Evolutionary conservation across 352 stramenopile species (phyloP).

Genomic region (Globisporangium abappressorium): DNA sequence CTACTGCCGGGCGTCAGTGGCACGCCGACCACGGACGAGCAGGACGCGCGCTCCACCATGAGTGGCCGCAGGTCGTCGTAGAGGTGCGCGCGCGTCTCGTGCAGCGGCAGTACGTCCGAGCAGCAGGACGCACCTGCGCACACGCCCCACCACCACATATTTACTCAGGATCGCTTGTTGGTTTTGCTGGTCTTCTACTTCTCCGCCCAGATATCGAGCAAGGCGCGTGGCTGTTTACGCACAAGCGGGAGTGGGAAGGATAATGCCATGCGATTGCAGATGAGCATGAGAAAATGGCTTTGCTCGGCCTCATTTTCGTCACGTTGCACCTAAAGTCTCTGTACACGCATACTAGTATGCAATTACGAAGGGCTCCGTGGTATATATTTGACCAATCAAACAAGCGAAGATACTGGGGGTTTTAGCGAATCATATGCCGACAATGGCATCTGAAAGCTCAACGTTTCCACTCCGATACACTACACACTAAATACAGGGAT

Average conservation of each 20-base stretch:
- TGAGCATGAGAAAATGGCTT: neutral
- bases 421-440: no score
- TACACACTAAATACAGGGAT: neutral
- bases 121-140: slow-evolving; percentile 55
- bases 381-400: neutral
- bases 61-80: slow-evolving; percentile 56
- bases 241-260: neutral
- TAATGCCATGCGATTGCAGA: neutral
- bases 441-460: no score
- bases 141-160: slow-evolving; percentile 66
- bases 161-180: neutral
- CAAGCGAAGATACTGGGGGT: no score
- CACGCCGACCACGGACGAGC: neutral
- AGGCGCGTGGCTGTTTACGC: slow-evolving; percentile 5
- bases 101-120: slow-evolving; percentile 35
- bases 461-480: no score
- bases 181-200: neutral
- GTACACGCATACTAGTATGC: neutral
- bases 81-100: slow-evolving; percentile 22
- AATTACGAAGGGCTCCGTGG: neutral
- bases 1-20: neutral
- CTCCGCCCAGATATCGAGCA: neutral
- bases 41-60: slow-evolving; percentile 20
- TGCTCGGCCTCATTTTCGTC: neutral
- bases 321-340: neutral